These are phyloP conservation scores for Aspergillus quadrilineatus DNA, from an alignment of 2,329 filamentous ascomycete genomes.

Conservation along the genomic window DNA sequence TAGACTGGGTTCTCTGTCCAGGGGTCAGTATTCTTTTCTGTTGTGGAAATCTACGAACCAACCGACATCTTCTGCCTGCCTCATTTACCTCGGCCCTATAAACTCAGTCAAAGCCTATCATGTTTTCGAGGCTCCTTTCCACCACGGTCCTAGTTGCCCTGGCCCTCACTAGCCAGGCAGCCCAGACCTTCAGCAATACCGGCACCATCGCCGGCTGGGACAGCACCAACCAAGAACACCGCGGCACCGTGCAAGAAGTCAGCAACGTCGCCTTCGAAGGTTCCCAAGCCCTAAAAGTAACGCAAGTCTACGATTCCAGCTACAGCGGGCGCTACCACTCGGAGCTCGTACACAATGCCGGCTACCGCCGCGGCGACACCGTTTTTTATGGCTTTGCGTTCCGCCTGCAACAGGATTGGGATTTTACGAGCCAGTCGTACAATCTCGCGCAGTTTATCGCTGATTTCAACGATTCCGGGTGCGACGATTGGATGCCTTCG, in stretches of 20 bases:
- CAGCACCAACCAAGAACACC: background rate
- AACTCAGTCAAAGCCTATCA: background rate
- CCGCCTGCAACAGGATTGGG: background rate
- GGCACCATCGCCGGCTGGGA: background rate
- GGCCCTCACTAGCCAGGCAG: background rate
- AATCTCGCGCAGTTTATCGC: background rate
- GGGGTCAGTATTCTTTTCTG: no score
- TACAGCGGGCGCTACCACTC: background rate
- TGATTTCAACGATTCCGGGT: background rate
- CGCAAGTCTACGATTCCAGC: background rate
- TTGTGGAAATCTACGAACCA: no score
- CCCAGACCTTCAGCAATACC: background rate
- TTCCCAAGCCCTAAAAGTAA: background rate
- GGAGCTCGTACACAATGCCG: background rate
- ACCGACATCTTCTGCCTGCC: no score
- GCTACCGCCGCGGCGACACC: background rate
- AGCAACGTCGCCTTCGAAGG: background rate
- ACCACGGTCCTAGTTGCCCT: background rate
- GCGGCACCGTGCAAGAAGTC: background rate
- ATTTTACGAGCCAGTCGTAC: background rate
- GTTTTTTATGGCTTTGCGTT: background rate
- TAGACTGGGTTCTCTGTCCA: no score
- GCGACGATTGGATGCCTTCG: background rate
- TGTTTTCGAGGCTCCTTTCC: background rate
- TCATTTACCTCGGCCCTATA: no score